A percentile compares a stretch with the other conserved stretches of the same genome.
Conservation (phyloP, 441 rosid species). For the Erodium moschatum region DNA sequence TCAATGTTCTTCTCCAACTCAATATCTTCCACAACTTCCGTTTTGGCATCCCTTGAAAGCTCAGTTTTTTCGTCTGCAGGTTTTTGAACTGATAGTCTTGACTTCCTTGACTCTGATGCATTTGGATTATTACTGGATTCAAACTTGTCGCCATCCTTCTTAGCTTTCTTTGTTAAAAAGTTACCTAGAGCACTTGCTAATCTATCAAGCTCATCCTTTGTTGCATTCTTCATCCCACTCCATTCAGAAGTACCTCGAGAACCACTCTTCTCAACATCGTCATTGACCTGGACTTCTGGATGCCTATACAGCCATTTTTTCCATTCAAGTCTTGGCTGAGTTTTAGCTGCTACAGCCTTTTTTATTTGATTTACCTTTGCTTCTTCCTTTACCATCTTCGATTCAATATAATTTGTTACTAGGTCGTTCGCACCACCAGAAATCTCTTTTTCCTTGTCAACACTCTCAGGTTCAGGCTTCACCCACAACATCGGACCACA, state of each 20-base stretch:
- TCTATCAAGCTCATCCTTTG: background rate
- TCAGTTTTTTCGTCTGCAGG: no score
- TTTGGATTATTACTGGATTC: no score
- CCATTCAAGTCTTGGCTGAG: background rate
- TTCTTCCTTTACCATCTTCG: slow-evolving; percentile 18
- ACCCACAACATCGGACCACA: background rate
- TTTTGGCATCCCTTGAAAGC: slow-evolving; percentile 54
- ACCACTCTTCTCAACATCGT: no score
- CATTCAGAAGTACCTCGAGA: no score
- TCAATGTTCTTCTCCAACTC: no score
- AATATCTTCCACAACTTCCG: no score
- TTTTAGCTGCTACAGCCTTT: slow-evolving; percentile 33
- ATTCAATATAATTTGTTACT: background rate
- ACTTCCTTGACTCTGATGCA: no score
- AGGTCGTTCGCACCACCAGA: background rate
- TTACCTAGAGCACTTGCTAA: background rate
- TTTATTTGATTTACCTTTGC: slow-evolving; percentile 28
- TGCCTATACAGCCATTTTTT: no score
- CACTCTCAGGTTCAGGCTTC: background rate
- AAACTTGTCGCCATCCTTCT: background rate
- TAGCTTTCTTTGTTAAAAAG: background rate
- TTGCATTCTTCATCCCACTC: no score
- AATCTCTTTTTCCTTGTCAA: background rate
- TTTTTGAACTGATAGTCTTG: no score
- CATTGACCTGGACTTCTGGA: no score